Base-by-base conservation (phyloP, 1,284 basidiomycete genomes). In the Rhodotorula sp. region DNA sequence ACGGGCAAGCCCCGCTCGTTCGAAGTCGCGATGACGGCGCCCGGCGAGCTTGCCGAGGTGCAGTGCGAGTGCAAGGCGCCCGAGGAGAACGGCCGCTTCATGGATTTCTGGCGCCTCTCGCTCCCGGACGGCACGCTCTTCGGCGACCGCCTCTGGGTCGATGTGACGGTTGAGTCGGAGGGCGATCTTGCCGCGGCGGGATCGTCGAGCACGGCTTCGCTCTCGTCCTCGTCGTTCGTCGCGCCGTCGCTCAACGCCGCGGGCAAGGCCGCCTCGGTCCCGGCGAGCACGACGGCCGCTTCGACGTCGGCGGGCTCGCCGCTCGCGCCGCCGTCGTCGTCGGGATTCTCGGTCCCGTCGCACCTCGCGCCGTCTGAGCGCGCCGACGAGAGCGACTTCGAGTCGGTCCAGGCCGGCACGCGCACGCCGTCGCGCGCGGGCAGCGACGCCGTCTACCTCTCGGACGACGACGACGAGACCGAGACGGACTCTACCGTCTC, bases 11-110 rank as follows among this genome's bases (percentile, higher is more conserved):
- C 46, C 16, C 25, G 41, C 27, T 49, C 56, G 16, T 62, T 62
- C 44, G 53, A 52, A 9, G 71, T 72, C 34, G 41, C 66, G 3
- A 50, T 50, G 4, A 68, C 68, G n/a, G 34, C 48, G 21, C 55
- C 65, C 23, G 71, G 73, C 52, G 72, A 74, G 45, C 56, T 65
- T 44, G 65, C 70, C 55, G 69, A 74, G 46, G 42, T 78, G 17
- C 46, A 64, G 63, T 64, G 71, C 73, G 69, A 78, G 45, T 67
- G 74, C 64, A 71, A 73, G 58, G 77, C 78, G 25, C 77, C 78
- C 10, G 75, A 78, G 45, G 71, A 73, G 1, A 61, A 56, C 42
- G 77, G 76, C 21, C 68, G 70, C 41, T 70, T 63, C 57, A 76
- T 77, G 72, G 66, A 71, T 59, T 75, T 74, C 64, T 78, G 74